Conservation (phyloP, 371 early-diverging fungal genomes). For the Umbelopsis sp. region DNA sequence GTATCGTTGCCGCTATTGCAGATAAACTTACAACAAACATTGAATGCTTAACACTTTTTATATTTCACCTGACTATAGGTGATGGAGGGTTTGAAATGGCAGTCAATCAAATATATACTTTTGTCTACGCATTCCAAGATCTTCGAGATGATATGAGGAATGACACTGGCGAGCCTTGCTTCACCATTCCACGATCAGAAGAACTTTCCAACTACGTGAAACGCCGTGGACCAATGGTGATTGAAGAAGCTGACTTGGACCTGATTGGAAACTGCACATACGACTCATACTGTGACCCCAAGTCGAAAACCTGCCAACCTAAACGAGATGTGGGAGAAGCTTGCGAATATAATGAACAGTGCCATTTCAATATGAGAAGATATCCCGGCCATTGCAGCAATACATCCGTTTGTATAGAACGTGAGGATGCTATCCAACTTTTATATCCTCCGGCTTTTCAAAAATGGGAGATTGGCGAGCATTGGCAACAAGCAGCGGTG, state of each 20-base stretch:
- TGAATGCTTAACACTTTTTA: not conserved
- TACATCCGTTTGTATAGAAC: constrained; percentile 30
- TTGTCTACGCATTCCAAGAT: constrained; percentile 33
- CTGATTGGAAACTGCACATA: constrained; percentile 51
- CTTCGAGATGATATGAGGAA: constrained; percentile 22
- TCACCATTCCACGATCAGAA: constrained; percentile 43
- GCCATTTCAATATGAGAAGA: constrained; percentile 38
- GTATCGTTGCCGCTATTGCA: not conserved
- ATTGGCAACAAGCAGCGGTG: constrained; percentile 40
- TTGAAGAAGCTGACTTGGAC: constrained; percentile 40
- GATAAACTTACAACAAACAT: no score
- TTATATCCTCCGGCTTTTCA: constrained; percentile 38
- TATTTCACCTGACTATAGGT: constrained; percentile 17
- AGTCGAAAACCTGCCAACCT: constrained; percentile 50
- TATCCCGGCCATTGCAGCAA: constrained; percentile 50
- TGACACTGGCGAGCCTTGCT: constrained; percentile 49
- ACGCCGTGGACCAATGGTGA: constrained; percentile 45
- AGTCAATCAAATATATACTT: constrained; percentile 37
- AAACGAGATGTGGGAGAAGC: constrained; percentile 38
- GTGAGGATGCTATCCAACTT: constrained; percentile 40
- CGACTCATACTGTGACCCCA: constrained; percentile 45
- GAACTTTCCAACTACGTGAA: constrained; percentile 48
- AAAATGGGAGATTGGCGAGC: constrained; percentile 46
- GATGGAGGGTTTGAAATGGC: constrained; percentile 45
- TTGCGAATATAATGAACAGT: constrained; percentile 48